Percentiles rank a stretch among this genome's conserved stretches.
Conservation (phyloP, 2,329 filamentous ascomycete species). For the Aureobasidium sp. region DNA sequence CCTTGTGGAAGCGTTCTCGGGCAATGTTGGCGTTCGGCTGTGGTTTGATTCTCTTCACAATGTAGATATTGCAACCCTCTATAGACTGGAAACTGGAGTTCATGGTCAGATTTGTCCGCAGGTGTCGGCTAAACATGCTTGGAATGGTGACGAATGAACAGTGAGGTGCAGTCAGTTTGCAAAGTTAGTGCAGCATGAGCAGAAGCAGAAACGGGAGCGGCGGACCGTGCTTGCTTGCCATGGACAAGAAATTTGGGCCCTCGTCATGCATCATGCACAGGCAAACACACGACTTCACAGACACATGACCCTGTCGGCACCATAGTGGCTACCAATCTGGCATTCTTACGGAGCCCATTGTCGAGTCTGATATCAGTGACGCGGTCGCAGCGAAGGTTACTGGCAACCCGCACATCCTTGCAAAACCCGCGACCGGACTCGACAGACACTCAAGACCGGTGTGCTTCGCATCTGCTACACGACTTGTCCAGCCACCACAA, state of each 20-base stretch:
- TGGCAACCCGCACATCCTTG: not conserved
- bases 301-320: not conserved
- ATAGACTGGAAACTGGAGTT: conserved; percentile 5
- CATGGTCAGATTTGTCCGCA: not conserved
- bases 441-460: not conserved
- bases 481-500: not conserved
- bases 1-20: conserved; percentile 11
- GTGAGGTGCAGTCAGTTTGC: not conserved
- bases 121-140: not conserved
- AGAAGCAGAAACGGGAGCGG: not conserved
- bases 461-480: not conserved
- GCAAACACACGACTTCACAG: not conserved
- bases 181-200: not conserved
- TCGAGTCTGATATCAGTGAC: not conserved
- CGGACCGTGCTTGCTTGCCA: not conserved
- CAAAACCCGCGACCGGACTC: not conserved
- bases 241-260: not conserved
- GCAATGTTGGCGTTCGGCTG: conserved; percentile 5
- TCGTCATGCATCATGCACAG: not conserved
- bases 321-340: not conserved
- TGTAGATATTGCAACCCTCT: conserved; percentile 7
- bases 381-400: not conserved
- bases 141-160: not conserved
- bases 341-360: not conserved
- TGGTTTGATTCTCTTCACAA: conserved; percentile 5